Evolutionary conservation across 768 basidiomycete genomes (phyloP), one percentile per base, ranked within the genome.

Genomic region (Coprinopsis sp.): DNA sequence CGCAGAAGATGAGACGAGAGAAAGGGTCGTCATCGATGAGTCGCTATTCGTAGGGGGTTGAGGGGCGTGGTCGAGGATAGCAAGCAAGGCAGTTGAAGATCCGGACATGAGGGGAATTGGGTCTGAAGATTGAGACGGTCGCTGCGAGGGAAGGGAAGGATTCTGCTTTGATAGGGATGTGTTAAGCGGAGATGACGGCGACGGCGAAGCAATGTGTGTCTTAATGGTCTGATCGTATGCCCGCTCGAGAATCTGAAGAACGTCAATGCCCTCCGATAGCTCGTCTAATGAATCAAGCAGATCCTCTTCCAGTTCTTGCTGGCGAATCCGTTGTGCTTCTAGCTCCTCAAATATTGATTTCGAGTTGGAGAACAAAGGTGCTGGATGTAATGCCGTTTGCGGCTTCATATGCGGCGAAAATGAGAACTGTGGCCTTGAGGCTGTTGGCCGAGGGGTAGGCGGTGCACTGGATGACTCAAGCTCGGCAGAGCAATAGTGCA

Each of bases 401-500:
- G 49, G 62, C 53, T 56, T 60, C 40, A 58, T 54, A 34, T 58
- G 57, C 41, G 60, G 61, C 18, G 52, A 51, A 37, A 62, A 65
- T 3, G 61, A 59, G 46, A 60, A 59, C 16, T 51, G 57, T 34
- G 57, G 24, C 13, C 37, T 39, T 0, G 53, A 36, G 8, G 58
- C 50, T 18, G 56, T 45, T 3, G 58, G 51, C 49, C 29, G 19
- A 44, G 31, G 11, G 51, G 48, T 18, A 28, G 10, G 6, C 50
- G 51, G 37, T 46, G 53, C 6, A 38, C 28, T 23, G 56, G 54
- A 33, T 22, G 58, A 49, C 10, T 67, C 69, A 12, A 80, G 68
- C 56, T 87, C 84, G 13, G 77, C 75, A 1, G 85, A 81, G 54
- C 84, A 89, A 50, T 78, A 87, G 59, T 94, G 91, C 85, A 95